These are phyloP conservation scores for Hirsutella minnesotensis DNA, from an alignment of 2,329 filamentous ascomycete genomes.

Conservation along the genomic window DNA sequence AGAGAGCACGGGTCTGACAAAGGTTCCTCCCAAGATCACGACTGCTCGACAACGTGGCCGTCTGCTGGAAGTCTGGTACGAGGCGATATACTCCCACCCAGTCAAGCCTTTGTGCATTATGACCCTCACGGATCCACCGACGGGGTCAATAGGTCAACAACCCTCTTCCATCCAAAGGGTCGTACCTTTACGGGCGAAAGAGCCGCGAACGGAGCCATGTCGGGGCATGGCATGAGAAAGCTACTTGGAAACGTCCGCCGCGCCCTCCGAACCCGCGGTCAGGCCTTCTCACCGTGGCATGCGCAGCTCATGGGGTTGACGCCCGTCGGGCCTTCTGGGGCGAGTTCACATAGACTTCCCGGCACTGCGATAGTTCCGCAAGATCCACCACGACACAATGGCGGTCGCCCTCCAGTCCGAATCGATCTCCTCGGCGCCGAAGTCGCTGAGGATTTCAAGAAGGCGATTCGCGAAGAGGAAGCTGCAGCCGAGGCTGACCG, in stretches of 20 bases:
- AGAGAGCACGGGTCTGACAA: conserved; percentile 52
- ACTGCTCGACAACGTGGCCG: conserved; percentile 49
- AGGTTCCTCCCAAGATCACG: conserved; percentile 38
- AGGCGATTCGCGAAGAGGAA: conserved; percentile 60
- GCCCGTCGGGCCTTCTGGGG: conserved; percentile 37
- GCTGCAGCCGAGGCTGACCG: conserved; percentile 23
- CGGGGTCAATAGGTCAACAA: conserved; percentile 38
- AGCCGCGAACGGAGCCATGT: conserved; percentile 47
- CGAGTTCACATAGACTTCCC: conserved; percentile 45
- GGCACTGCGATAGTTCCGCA: conserved; percentile 50
- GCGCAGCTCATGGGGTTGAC: conserved; percentile 35
- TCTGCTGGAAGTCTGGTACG: conserved; percentile 78
- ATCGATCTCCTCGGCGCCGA: conserved; percentile 76
- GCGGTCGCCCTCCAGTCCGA: conserved; percentile 43
- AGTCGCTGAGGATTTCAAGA: conserved; percentile 67
- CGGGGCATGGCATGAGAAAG: conserved; percentile 68
- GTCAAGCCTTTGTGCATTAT: conserved; percentile 67
- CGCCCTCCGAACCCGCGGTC: conserved; percentile 55
- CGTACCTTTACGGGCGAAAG: conserved; percentile 30
- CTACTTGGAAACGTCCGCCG: conserved; percentile 78
- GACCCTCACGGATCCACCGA: conserved; percentile 37
- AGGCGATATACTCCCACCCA: conserved; percentile 73
- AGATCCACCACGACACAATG: conserved; percentile 29
- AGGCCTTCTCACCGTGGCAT: conserved; percentile 30
- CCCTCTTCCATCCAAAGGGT: conserved; percentile 32